Evolutionary conservation across 371 early-diverging fungal genomes (phyloP).

Genomic region (Zopfochytrium polystomum): DNA sequence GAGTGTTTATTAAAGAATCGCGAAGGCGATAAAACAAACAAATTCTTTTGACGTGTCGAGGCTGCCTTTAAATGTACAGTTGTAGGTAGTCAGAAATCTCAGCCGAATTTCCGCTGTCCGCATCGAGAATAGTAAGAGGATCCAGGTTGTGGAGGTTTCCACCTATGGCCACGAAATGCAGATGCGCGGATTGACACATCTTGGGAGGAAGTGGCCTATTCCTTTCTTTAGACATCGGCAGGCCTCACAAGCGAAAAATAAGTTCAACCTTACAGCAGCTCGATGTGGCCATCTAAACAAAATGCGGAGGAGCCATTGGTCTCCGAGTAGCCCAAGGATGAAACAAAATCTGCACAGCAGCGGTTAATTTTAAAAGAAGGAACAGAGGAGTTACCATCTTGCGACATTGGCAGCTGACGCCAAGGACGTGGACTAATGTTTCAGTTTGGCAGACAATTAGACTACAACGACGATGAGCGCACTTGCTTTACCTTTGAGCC

Average conservation of each 20-base stretch:
- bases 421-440: not conserved
- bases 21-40: too few relatives aligned
- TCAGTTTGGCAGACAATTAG: not conserved
- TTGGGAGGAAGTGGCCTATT: constrained; percentile 65
- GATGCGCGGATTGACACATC: constrained; percentile 67
- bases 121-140: constrained; percentile 19
- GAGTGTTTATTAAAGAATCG: too few relatives aligned
- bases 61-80: constrained; percentile 1
- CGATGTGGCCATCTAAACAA: constrained; percentile 69
- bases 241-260: not conserved
- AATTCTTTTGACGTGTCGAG: too few relatives aligned
- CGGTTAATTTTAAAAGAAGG: not conserved
- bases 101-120: not conserved
- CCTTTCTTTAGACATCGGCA: not conserved
- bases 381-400: not conserved
- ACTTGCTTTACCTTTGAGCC: not conserved
- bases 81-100: constrained; percentile 3
- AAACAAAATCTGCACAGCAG: not conserved
- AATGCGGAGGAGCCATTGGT: constrained; percentile 69
- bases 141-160: constrained; percentile 70
- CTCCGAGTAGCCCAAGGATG: constrained; percentile 57
- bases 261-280: constrained; percentile 31
- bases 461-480: not conserved
- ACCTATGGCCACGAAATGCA: constrained; percentile 75
- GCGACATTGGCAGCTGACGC: not conserved